Base-by-base conservation (phyloP, 345 rosid genomes). In the Capsella bursapastoris region DNA sequence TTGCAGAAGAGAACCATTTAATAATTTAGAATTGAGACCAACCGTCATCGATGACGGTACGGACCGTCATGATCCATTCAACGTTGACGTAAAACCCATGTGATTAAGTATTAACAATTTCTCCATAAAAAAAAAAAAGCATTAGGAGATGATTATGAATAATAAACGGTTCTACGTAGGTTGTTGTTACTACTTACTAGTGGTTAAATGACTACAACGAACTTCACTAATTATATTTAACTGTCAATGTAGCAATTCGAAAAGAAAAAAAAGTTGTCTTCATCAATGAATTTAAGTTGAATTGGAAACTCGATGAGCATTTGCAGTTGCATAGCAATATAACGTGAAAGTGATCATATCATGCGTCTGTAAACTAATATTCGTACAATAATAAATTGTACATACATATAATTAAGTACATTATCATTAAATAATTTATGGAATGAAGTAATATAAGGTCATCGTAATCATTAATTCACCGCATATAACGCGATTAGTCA, bases 401-500 rank as follows among this genome's bases (percentile, higher is more conserved):
- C 64, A 61, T 45, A 55, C 57, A 53, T 22, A 22, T 22, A 22
- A 22, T 22, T n/a, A 58, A 8, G 49, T 40, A 40, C 57, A 69
- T 52, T n/a, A 59, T 60, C 32, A 40, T 61, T 18, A 55, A 53
- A 69, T 63, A 70, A 48, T 15, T 22, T 48, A 48, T 7, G 25
- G 51, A 48, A 15, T 15, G 51, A 48, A n/a, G 51, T 48, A 48
- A 48, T 2, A 11, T 43, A 43, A 12, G 47, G 47, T 43, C n/a
- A 13, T 12, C 3, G 14, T 43, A 43, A n/a, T 12, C 47, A 43
- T 43, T 61, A 75, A 68, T 75, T n/a, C 29, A 75, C 74, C 69
- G 79, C 38, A 43, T 43, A 32, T 49, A 32, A 67, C 68, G 78
- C 50, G 48, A 75, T 75, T 75, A 75, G 62, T 68, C 74, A 75